Evolutionary conservation across 805 yeast species (phyloP).

Genomic region (Clavispora santaluciae): DNA sequence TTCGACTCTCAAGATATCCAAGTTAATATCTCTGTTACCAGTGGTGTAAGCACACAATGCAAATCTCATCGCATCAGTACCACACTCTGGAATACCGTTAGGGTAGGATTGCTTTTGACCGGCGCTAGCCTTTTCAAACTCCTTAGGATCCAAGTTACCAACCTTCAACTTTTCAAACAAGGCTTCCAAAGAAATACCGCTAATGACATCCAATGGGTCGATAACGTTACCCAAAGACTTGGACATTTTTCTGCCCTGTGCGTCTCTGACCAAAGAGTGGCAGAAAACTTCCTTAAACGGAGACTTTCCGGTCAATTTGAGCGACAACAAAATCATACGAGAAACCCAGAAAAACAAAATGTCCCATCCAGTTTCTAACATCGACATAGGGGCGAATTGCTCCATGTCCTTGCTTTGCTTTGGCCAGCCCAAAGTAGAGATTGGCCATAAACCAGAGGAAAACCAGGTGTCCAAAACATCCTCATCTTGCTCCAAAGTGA

Average conservation of each 20-base stretch:
- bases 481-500: slow-evolving; percentile 88
- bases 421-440: slow-evolving; percentile 97
- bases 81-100: slow-evolving; percentile 97
- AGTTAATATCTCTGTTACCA: slow-evolving; percentile 97
- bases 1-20: slow-evolving; percentile 93
- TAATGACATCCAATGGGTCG: slow-evolving; percentile 92
- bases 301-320: slow-evolving; percentile 82
- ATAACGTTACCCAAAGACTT: slow-evolving; percentile 95
- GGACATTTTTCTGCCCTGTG: slow-evolving; percentile 99
- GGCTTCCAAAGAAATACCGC: slow-evolving; percentile 75
- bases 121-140: slow-evolving; percentile 76
- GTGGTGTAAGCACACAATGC: slow-evolving; percentile 98
- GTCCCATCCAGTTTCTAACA: slow-evolving; percentile 99
- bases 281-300: slow-evolving; percentile 98
- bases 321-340: slow-evolving; percentile 89
- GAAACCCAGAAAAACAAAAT: slow-evolving; percentile 98
- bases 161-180: slow-evolving; percentile 69
- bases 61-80: slow-evolving; percentile 97
- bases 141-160: slow-evolving; percentile 89
- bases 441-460: slow-evolving; percentile 97
- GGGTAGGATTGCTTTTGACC: slow-evolving; percentile 93
- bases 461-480: slow-evolving; percentile 99
- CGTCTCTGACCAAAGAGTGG: slow-evolving; percentile 97
- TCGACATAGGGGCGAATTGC: slow-evolving; percentile 80
- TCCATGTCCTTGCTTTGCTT: slow-evolving; percentile 65